Base-by-base conservation (phyloP, 768 basidiomycete species). In the Guyanaporus albipodus region DNA sequence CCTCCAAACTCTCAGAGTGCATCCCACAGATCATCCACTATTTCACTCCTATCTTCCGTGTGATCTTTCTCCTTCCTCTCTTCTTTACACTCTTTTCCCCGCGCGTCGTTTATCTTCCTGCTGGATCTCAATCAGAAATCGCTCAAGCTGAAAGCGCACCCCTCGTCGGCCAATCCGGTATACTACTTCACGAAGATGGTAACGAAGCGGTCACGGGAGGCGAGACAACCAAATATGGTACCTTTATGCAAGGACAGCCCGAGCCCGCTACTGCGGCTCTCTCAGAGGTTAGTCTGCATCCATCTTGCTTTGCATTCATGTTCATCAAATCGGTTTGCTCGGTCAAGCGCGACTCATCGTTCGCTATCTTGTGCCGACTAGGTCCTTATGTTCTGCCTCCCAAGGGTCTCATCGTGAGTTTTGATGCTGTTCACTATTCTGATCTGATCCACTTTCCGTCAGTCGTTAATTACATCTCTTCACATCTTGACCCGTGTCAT, bases 401-500 rank as follows among this genome's bases (percentile, higher is more conserved):
- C 45, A 60, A 47, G 44, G 46, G 52, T 53, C 50, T 58, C 33
- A n/a, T 66, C 34, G 62, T 63, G 38, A 53, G 62, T 48, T 31
- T 33, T 7, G 2, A 14, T 26, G 7, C 29, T 27, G 19, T 50
- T n/a, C n/a, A n/a, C 11, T 8, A 2, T 45, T 22, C 38, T 18
- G 8, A 39, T 46, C 32, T 56, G 31, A 54, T 24, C 15, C 17
- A 22, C n/a, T 15, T 43, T 22, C 35, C 42, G 5, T 28, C 56
- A 88, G 87, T 49, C 74, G 8, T 42, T 87, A 7, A 92, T 91
- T 62, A 70, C 90, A 29, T 19, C 83, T 26, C 71, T 94, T 45
- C 72, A 97, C 33, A 54, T 87, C 21, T 49, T 89, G 31, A 86
- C 84, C 26, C 87, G 94, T 24, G 66, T 84, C n/a, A 76, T 94